phyloP scores from a whole-genome alignment of 2,329 filamentous ascomycete species.

The Aspergillus oerlinghausenensis region DNA sequence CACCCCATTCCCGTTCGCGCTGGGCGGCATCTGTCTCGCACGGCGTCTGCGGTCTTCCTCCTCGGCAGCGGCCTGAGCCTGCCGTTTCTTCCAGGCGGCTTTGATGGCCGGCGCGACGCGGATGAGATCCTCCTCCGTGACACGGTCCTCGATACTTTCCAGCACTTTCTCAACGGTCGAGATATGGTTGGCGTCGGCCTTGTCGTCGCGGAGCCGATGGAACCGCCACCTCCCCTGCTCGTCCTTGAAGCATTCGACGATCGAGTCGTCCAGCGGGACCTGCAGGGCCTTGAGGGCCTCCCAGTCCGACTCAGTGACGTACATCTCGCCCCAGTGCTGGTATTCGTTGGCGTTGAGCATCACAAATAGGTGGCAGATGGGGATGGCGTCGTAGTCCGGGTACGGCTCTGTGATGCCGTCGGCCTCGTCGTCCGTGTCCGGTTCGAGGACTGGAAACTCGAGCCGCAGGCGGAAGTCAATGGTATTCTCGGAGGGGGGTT shows the following conservation, averaged over 20 bases:
- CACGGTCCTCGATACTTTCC: conserved; percentile 80
- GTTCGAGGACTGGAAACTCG: conserved; percentile 67
- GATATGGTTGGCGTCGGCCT: conserved; percentile 83
- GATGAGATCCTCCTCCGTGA: conserved; percentile 77
- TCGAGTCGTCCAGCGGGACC: conserved; percentile 75
- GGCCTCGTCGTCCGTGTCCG: conserved; percentile 62
- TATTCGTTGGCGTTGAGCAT: conserved; percentile 63
- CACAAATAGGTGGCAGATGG: conserved; percentile 67
- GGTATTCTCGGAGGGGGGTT: conserved; percentile 90
- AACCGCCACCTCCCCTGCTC: conserved; percentile 72
- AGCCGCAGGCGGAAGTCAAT: conserved; percentile 84
- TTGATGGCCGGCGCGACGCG: conserved; percentile 66
- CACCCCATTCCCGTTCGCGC: conserved; percentile 31
- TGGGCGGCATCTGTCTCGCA: conserved; percentile 21
- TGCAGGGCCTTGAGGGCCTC: conserved; percentile 68
- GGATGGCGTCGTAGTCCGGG: conserved; percentile 74
- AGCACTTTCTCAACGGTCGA: conserved; percentile 79
- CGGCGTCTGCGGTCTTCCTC: conserved; percentile 24
- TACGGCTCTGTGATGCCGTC: conserved; percentile 61
- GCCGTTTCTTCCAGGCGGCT: conserved; percentile 70
- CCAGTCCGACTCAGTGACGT: conserved; percentile 75
- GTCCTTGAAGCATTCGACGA: conserved; percentile 88
- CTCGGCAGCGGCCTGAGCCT: conserved; percentile 32
- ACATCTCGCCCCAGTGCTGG: conserved; percentile 61
- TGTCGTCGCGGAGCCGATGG: conserved; percentile 88